Base-by-base conservation (phyloP, 2,329 filamentous ascomycete genomes). In the Chalaropsis thielavioides region DNA sequence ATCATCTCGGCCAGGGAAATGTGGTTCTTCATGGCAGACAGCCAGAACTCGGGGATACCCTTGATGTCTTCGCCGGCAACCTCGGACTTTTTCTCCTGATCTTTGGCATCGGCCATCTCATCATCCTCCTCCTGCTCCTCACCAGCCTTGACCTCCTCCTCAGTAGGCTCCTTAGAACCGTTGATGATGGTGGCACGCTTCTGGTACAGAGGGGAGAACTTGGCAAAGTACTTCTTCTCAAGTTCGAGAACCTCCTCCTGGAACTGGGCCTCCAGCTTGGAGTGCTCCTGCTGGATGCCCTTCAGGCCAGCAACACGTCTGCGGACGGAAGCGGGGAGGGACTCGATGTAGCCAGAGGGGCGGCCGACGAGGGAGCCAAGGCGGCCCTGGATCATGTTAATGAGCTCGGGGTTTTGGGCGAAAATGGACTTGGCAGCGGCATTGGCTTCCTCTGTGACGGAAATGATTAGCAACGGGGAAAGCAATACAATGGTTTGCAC, bases 21-120 rank as follows among this genome's bases (percentile, higher is more conserved):
- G 76, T 96, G 92, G 81, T 99, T 99, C 84, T 99, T 99, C 92
- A 99, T 97, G 71, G 95, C 92, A 68, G 92, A 96, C 62, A 99
- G 83, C 94, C 94, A 99, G 83, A 99, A 99, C 78, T 99, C 94
- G 69, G 94, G 94, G 69, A 99, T 96, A 76, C 94, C 94, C 72
- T 85, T 81, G 69, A 87, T 75, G 44, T 76, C 69, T 71, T 82
- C 78, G 64, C 77, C 74, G 38, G 72, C 73, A 67, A 78, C 74
- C 68, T 82, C 78, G 66, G 78, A 75, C 58, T 80, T 73, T 70
- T 83, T 79, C 69, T 85, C 81, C 63, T 80, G 77, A 68, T 85
- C 79, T 72, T 84, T 81, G 68, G 77, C 75, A 64, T 81, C 79
- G 24, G 79, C 79, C 61, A 82, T 79, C 66, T 83, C 80, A 61